Base-by-base conservation (phyloP, 2,329 filamentous ascomycete species). In the Lasiodiplodia citricola region DNA sequence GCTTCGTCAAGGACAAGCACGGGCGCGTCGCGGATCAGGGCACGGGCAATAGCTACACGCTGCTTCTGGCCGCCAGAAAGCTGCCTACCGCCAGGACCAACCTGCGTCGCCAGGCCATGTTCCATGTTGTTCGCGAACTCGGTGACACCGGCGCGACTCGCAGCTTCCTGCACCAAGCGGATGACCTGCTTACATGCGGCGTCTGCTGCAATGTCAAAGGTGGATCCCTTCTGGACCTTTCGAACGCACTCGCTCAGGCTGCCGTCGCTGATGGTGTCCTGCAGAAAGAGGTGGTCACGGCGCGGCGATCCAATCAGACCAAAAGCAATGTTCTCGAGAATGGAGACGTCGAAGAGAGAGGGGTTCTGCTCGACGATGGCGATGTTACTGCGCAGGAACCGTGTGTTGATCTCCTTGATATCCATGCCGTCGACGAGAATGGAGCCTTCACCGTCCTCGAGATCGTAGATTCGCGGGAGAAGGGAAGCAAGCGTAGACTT, bases 31-130 rank as follows among this genome's bases (percentile, higher is more conserved):
- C 95, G 91, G 52, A 98, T 89, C 14, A 98, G 84, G 0, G 95
- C 96, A 5, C 95, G 90, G 3, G 96, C 95, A 77, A 98, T 97
- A 62, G 94, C 95, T 44, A 98, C 90, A 70, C 96, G 92, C 80
- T 98, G 95, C 78, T 97, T 97, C 80, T 98, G 96, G 0, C 95
- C 96, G 67, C 96, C 95, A 2, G 91, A 94, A 18, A 97, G 83
- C 78, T 97, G 87, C 25, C 89, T 86, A 54, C 94, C 94, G 82
- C 96, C 96, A 78, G 86, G 91, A 28, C 94, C 94, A 41, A 96
- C 92, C 2, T 93, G 75, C 0, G 93, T 96, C 74, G 89, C 87
- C 81, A 96, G 93, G n/a, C 92, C 93, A 21, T 66, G 63, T 51
- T 66, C 63, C 37, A 66, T 23, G 16, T 56, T 66, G 51, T 56